Conservation (phyloP, 1,284 basidiomycete species). For the Ustilago esculenta region DNA sequence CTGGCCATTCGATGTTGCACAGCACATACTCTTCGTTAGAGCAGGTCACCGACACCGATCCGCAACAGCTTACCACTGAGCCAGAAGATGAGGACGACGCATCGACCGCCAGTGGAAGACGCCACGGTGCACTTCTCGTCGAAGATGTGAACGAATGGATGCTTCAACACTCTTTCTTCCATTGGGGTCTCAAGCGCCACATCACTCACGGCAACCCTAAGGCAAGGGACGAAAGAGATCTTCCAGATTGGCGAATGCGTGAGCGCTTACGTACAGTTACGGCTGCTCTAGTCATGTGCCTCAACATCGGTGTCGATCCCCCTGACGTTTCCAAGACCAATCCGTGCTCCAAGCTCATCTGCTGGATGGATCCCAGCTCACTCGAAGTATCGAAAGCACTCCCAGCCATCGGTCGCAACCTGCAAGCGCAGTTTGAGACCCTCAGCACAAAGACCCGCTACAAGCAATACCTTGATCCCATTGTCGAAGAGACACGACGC, state of each 20-base stretch:
- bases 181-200: constrained; percentile 75
- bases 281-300: constrained; percentile 90
- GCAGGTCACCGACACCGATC: constrained; percentile 24
- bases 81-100: constrained; percentile 54
- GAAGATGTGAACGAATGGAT: constrained; percentile 63
- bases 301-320: constrained; percentile 97
- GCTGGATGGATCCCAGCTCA: constrained; percentile 95
- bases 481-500: constrained; percentile 90
- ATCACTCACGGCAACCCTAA: constrained; percentile 85
- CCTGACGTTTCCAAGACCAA: constrained; percentile 97
- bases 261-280: constrained; percentile 83
- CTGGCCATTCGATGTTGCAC: constrained; percentile 4
- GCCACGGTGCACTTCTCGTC: constrained; percentile 62
- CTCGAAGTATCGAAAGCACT: constrained; percentile 72
- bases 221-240: constrained; percentile 74
- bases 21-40: constrained; percentile 13
- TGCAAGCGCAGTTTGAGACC: constrained; percentile 95
- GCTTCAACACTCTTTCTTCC: constrained; percentile 62
- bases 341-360: constrained; percentile 92
- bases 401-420: constrained; percentile 82
- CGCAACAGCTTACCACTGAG: constrained; percentile 33
- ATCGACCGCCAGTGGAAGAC: constrained; percentile 56
- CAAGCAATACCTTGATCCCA: constrained; percentile 83
- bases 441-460: constrained; percentile 76
- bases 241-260: constrained; percentile 79